A percentile compares a stretch with the other conserved stretches of the same genome.
phyloP scores from a whole-genome alignment of 208 protist species.

The Spironucleus salmonicida region DNA sequence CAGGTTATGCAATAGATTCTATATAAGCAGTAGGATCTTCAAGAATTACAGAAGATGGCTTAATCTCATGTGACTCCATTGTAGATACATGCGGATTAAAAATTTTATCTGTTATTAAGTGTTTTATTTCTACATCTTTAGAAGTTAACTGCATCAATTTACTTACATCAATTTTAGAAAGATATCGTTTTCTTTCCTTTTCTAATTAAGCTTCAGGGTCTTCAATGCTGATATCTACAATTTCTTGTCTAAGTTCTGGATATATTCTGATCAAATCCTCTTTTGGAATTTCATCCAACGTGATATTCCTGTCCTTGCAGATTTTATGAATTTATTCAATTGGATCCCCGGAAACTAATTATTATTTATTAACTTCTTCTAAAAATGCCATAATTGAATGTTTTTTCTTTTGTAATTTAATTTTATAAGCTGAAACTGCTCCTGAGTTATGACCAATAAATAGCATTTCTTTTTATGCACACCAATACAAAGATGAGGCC shows the following conservation, averaged over 20 bases:
- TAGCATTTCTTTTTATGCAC: background rate
- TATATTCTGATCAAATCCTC: constrained; percentile 13
- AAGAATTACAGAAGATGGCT: background rate
- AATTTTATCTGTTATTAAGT: constrained; percentile 5
- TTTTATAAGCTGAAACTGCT: background rate
- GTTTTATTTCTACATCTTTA: background rate
- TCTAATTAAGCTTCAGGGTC: background rate
- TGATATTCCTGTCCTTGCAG: no score
- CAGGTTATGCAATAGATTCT: background rate
- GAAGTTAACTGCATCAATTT: background rate
- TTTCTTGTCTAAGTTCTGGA: background rate
- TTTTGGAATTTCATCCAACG: no score
- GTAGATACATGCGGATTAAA: background rate
- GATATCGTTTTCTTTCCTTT: background rate
- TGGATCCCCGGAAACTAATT: no score
- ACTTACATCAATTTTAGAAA: no score
- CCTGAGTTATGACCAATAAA: constrained; percentile 20
- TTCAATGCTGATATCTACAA: constrained; percentile 10
- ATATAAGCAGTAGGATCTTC: constrained; percentile 19
- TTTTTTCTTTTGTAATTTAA: no score
- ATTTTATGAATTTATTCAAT: no score
- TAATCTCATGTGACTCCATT: background rate
- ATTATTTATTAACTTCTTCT: no score
- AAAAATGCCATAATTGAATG: no score
- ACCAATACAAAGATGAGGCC: background rate